A percentile compares a stretch with the other conserved stretches of the same genome.
These are phyloP conservation scores for Chaetothyriales sp. DNA, from an alignment of 2,329 filamentous ascomycete species.

Conservation along the genomic window DNA sequence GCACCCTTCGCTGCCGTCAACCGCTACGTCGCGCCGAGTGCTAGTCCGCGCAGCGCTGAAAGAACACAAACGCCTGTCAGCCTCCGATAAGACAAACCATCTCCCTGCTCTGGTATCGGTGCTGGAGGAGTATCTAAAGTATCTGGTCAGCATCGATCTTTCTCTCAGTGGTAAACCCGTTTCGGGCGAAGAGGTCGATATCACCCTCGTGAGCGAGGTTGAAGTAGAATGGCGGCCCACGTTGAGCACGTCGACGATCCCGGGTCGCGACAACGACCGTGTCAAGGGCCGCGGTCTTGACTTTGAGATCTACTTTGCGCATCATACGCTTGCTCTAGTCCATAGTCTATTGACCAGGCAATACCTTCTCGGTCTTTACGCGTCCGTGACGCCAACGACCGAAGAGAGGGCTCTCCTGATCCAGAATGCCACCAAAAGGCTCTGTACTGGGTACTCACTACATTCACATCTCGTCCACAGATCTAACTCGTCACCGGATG, in stretches of 20 bases:
- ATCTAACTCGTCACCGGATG: constrained; percentile 37
- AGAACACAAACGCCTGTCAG: constrained; percentile 72
- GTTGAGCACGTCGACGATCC: constrained; percentile 46
- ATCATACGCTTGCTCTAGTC: constrained; percentile 64
- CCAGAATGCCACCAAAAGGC: constrained; percentile 58
- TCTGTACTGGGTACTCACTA: constrained; percentile 66
- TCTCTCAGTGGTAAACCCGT: constrained; percentile 48
- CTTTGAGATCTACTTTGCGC: constrained; percentile 67
- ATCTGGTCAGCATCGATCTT: constrained; percentile 62
- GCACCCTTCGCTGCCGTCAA: constrained; percentile 76
- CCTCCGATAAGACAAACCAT: constrained; percentile 54
- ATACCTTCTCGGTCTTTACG: constrained; percentile 60
- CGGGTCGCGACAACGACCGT: constrained; percentile 51
- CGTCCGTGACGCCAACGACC: constrained; percentile 44
- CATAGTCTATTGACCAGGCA: constrained; percentile 59
- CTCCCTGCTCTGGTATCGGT: constrained; percentile 56
- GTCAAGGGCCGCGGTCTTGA: constrained; percentile 60
- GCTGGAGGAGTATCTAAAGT: constrained; percentile 67
- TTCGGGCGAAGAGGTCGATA: constrained; percentile 50
- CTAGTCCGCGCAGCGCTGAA: constrained; percentile 75
- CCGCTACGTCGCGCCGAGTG: constrained; percentile 69
- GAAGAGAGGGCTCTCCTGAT: constrained; percentile 60
- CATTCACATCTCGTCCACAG: constrained; percentile 49
- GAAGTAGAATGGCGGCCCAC: constrained; percentile 71
- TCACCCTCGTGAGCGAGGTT: constrained; percentile 54